phyloP scores from a whole-genome alignment of 768 basidiomycete species.

The Phallus indusiatus region DNA sequence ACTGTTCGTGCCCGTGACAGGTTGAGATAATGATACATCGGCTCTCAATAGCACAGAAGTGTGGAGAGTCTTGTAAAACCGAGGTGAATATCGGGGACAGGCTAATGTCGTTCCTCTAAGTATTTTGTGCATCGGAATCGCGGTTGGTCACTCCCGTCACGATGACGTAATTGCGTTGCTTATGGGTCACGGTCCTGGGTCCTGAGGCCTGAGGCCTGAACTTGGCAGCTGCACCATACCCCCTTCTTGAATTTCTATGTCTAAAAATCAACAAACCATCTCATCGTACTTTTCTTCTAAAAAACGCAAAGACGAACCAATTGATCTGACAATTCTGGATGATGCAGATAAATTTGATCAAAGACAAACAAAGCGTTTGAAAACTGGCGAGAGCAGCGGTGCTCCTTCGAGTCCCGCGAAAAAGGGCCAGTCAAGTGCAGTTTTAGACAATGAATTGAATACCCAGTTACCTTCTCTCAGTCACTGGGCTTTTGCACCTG shows the following conservation, averaged over 20 bases:
- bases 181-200: not conserved
- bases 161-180: not conserved
- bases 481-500: not conserved
- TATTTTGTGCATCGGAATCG: not conserved
- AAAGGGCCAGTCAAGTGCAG: no score
- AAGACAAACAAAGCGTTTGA: slow-evolving; percentile 23
- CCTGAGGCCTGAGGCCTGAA: no score
- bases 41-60: not conserved
- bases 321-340: slow-evolving; percentile 47
- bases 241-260: not conserved
- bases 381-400: slow-evolving; percentile 8
- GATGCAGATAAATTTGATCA: slow-evolving; percentile 13
- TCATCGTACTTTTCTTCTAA: slow-evolving; percentile 32
- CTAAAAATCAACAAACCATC: slow-evolving; percentile 25
- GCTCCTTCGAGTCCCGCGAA: no score
- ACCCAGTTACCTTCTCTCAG: not conserved
- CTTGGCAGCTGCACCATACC: not conserved
- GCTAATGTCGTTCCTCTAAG: not conserved
- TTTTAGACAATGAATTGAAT: no score
- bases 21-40: slow-evolving; percentile 22
- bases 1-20: slow-evolving; percentile 56
- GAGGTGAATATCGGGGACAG: not conserved
- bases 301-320: slow-evolving; percentile 28
- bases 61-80: not conserved
- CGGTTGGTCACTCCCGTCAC: not conserved